Evolutionary conservation across 208 protist genomes (phyloP), one percentile per base, ranked within the genome.

Genomic region (Leishmania arabica): DNA sequence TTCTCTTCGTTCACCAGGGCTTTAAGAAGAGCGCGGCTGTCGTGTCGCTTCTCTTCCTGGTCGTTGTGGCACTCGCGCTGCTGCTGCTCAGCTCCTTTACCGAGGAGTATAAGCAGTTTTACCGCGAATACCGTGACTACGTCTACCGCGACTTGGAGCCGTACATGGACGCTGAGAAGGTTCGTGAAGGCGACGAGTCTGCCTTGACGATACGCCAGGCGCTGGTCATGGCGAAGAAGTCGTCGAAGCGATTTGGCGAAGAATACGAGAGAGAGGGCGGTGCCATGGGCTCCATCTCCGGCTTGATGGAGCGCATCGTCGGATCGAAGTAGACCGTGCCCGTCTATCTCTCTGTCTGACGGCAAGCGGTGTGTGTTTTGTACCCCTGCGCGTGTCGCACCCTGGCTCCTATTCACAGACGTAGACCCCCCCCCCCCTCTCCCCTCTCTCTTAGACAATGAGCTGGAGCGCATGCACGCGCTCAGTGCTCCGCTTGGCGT

Each of bases 211-310:
- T 92, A 49, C 88, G 90, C 24, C 69, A 85, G 77, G 77, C 86
- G 24, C 69, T 95, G 49, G 80, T 95, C 4, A 45, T 93, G 47
- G 72, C 88, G 17, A 97, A 97, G 86, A 90, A 90, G 73, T 84
- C 87, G 6, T 90, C 91, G 4, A 84, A 93, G 82, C 77, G 84
- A 0, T 92, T 91, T 83, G 89, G 91, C 69, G 72, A 88, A 71
- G 84, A 90, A 75, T 89, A 89, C 75, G 75, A 88, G n/a, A 82
- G 88, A 56, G 77, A 87, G 37, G 87, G 87, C 27, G 90, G 89
- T 49, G 84, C 83, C 34, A 45, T 87, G 68, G 21, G 64, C 24
- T 84, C 84, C 9, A 80, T 90, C 60, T 45, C 72, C 3, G 65
- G 66, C 9, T 62, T 86, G 73, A n/a, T 82, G 78, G 54, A 47